Evolutionary conservation across 768 basidiomycete genomes (phyloP), one percentile per base, ranked within the genome.

Genomic region (Sporobolomyces phaffii): DNA sequence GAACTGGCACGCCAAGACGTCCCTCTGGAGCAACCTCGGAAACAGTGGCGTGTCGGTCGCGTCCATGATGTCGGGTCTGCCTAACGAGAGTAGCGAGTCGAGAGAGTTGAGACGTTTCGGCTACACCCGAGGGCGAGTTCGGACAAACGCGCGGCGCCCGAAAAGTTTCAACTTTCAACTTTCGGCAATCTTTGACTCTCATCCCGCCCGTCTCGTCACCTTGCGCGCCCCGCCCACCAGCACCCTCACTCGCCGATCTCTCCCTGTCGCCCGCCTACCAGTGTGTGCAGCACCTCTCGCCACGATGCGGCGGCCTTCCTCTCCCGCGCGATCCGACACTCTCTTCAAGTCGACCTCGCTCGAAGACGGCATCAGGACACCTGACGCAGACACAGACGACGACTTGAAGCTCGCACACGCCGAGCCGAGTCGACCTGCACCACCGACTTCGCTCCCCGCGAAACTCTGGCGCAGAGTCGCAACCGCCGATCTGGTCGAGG

Each of bases 1-100:
- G 66, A 73, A 73, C 48, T 59, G 56, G 65, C 73, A 74, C 2
- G 75, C 75, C 53, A 72, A 66, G 15, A 75, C 73, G 34, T 62
- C 71, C 29, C 36, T 33, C 13, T 41, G 51, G 6, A 41, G 56
- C 17, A 75, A 67, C 0, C 66, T 62, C 11, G 74, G 72, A 41
- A 73, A 64, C 20, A 9, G 33, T 5, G n/a, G 2, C 9, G 54
- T 40, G 3, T 56, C 54, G 13, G 38, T 15, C 4, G 38, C 11
- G 11, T 20, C 18, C 54, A 56, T 56, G 40, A 22, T 15, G 54
- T 36, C 31, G 38, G 38, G 38, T 15, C 28, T 3, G 15, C 48
- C 26, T 28, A 10, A 28, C 8, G 48, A 26, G 48, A 11, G 48
- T 8, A 9, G 48, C n/a, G n/a, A n/a, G n/a, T n/a, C n/a, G n/a